Percentiles rank a stretch among this genome's conserved stretches.
Evolutionary conservation across 352 stramenopile species (phyloP).

Genomic region (Thraustochytrium sp.): DNA sequence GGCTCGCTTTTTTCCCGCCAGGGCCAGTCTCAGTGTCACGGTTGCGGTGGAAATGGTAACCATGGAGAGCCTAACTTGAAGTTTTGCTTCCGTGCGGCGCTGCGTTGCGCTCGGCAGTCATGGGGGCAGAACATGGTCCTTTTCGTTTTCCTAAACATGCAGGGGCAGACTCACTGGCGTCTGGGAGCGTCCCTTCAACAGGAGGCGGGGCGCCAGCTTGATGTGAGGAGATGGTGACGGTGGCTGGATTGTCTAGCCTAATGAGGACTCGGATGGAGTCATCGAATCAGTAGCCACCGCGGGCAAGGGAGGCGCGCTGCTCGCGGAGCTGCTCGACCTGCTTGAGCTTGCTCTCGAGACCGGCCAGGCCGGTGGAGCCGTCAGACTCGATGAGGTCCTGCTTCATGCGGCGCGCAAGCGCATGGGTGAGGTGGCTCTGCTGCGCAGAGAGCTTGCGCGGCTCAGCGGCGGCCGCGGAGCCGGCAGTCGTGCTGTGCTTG

Average conservation of each 20-base stretch:
- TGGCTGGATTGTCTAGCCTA: no score
- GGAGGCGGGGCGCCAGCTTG: no score
- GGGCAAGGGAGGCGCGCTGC: slow-evolving; percentile 22
- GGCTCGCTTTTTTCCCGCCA: not conserved
- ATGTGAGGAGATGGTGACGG: no score
- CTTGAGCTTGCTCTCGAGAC: slow-evolving; percentile 66
- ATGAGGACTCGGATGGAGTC: no score
- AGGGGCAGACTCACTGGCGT: no score
- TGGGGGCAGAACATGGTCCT: no score
- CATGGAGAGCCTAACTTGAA: not conserved
- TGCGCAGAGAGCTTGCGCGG: slow-evolving; percentile 63
- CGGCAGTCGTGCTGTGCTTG: not conserved
- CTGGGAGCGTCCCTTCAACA: not conserved
- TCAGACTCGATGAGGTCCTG: slow-evolving; percentile 61
- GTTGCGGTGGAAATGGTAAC: not conserved
- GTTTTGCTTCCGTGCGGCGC: no score
- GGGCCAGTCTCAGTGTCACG: not conserved
- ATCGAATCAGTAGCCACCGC: not conserved
- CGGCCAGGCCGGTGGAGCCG: slow-evolving; percentile 40
- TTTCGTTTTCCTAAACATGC: no score
- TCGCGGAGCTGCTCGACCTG: slow-evolving; percentile 65
- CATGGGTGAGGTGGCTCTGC: slow-evolving; percentile 65
- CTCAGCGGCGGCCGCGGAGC: slow-evolving; percentile 50
- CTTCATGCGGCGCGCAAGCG: slow-evolving; percentile 69
- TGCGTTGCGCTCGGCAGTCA: no score